These are phyloP conservation scores for Mycena floridula DNA, from an alignment of 768 basidiomycete species.

Conservation along the genomic window DNA sequence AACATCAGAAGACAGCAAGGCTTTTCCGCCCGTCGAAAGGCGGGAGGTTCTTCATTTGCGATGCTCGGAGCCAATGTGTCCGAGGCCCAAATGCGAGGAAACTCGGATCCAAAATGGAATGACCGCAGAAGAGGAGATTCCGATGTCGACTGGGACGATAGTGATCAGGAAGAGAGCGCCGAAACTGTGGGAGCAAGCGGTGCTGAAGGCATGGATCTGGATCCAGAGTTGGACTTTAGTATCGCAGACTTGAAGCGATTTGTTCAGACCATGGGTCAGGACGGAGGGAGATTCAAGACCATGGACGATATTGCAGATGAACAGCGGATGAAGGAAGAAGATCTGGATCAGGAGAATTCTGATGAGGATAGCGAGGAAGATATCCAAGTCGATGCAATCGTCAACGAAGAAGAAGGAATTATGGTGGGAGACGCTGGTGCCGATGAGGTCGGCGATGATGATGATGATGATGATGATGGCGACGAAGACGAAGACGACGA, in stretches of 20 bases:
- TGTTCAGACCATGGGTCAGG: background rate
- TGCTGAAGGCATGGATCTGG: conserved; percentile 5
- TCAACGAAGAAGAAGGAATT: background rate
- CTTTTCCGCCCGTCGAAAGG: background rate
- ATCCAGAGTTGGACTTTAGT: conserved; percentile 5
- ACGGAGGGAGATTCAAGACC: background rate
- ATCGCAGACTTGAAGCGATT: background rate
- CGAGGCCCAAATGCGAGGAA: background rate
- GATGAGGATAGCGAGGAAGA: conserved; percentile 1
- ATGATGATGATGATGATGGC: background rate
- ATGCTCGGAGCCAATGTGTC: background rate
- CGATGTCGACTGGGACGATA: background rate
- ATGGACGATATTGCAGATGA: conserved; percentile 1
- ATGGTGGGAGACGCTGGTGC: background rate
- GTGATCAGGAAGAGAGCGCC: background rate
- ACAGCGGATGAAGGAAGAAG: conserved; percentile 2
- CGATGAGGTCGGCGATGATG: conserved; percentile 1
- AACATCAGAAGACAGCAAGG: background rate
- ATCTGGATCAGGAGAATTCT: background rate
- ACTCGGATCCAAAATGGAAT: background rate
- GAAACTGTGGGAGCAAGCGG: conserved; percentile 4
- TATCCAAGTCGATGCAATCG: background rate
- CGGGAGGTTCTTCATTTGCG: background rate
- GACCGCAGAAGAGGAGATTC: background rate
- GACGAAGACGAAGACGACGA: conserved; percentile 6